Percentiles rank a stretch among this genome's conserved stretches.
These are phyloP conservation scores for Aspergillus uvarum DNA, from an alignment of 2,329 filamentous ascomycete genomes.

Conservation along the genomic window DNA sequence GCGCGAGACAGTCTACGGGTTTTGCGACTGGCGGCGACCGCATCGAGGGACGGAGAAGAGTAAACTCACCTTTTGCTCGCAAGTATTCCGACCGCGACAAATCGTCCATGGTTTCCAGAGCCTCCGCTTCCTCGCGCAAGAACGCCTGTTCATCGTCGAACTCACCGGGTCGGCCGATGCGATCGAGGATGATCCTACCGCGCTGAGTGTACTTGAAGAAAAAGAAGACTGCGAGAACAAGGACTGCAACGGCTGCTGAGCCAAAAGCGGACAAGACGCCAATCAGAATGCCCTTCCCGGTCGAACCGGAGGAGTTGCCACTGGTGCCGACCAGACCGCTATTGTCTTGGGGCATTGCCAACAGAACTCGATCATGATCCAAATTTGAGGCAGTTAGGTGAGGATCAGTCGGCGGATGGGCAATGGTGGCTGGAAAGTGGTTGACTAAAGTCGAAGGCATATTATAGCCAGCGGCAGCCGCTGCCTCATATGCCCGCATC, in stretches of 20 bases:
- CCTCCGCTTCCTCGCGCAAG: conserved; percentile 88
- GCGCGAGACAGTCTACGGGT: not conserved
- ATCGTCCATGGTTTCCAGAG: conserved; percentile 93
- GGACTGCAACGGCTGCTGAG: conserved; percentile 78
- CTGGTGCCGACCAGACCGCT: conserved; percentile 31
- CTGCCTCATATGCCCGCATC: conserved; percentile 42
- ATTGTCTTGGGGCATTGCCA: conserved; percentile 24
- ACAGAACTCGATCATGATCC: conserved; percentile 45
- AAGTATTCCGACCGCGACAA: conserved; percentile 86
- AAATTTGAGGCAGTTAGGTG: conserved; percentile 30
- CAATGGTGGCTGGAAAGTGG: conserved; percentile 23
- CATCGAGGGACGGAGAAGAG: not conserved
- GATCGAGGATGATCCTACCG: conserved; percentile 88
- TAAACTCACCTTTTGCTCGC: conserved; percentile 78
- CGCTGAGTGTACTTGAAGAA: conserved; percentile 89
- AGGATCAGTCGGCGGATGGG: conserved; percentile 14
- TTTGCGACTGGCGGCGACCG: not conserved
- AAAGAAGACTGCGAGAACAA: conserved; percentile 80
- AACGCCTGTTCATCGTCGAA: conserved; percentile 98
- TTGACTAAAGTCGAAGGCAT: conserved; percentile 37
- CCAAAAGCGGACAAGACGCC: conserved; percentile 92
- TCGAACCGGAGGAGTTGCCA: conserved; percentile 51
- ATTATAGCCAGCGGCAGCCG: conserved; percentile 36
- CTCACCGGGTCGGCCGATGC: conserved; percentile 88
- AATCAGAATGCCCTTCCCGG: conserved; percentile 81